Evolutionary conservation across 768 basidiomycete genomes (phyloP), one percentile per base, ranked within the genome.

Genomic region (Lentinula sp.): DNA sequence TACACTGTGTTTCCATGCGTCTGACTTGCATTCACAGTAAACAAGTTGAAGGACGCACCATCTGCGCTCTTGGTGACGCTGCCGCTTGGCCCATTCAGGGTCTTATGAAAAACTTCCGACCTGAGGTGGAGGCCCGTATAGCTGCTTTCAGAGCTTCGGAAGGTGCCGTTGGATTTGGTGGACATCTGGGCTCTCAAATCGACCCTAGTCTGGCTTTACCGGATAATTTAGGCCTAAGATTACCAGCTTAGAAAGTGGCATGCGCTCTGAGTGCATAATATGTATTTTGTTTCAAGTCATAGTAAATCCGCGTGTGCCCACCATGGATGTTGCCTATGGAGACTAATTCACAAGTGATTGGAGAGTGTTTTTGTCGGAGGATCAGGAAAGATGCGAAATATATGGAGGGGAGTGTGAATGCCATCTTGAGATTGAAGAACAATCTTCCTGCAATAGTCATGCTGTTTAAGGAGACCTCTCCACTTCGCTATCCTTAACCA

Each of bases 81-180:
- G 95, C 96, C 16, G 96, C 96, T 4, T 98, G 96, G 96, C 96
- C 95, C 6, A 95, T 98, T 63, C 96, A 98, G 71, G 96, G 95
- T 55, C 85, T 98, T 62, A 94, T 98, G 90, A 88, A 93, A 61
- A 92, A 97, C 75, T 98, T 97, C 89, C 86, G 95, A 65, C 96
- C 95, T 1, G 87, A 95, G 69, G 94, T 98, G 45, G 96, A 98
- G 75, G 78, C 80, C 57, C 90, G 95, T 58, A 93, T 98, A 62
- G 83, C 83, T 3, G 78, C 82, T 16, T 98, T 86, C 83, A 81
- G 90, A 60, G 81, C 81, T 55, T 74, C 77, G 57, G 81, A 95
- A 61, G 95, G 95, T 1, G 82, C 85, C 28, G 95, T 97, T 55
- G 79, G 93, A 59, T 96, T 97, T 66, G 95, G 96, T 57, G 95